phyloP scores from a whole-genome alignment of 169 alveolate genomes.

The Miamiensis avidus region DNA sequence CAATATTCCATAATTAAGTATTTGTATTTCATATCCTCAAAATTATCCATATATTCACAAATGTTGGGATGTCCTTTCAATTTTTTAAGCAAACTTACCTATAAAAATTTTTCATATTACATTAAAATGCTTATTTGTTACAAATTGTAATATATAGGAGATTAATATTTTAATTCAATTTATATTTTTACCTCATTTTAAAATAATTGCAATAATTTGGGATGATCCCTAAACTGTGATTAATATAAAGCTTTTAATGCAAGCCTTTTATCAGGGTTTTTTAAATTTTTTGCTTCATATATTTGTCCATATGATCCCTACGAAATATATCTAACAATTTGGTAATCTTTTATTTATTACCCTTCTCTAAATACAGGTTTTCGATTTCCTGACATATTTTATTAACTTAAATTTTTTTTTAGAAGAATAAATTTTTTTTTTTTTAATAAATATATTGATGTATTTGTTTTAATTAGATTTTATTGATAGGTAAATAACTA shows the following conservation, averaged over 20 bases:
- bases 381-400: neutral
- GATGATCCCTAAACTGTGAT: neutral
- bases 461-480: too few species aligned
- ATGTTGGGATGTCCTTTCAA: neutral
- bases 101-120: too few species aligned
- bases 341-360: neutral
- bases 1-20: conserved; percentile 16
- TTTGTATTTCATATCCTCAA: neutral
- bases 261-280: neutral
- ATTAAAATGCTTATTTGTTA: neutral
- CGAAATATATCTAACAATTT: neutral
- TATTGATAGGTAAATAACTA: too few species aligned
- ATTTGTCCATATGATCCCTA: neutral
- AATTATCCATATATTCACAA: neutral
- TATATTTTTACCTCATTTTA: neutral
- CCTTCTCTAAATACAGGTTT: neutral
- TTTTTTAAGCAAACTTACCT: neutral
- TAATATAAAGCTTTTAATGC: neutral
- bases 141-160: neutral
- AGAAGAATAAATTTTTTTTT: too few species aligned
- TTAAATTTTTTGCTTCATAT: neutral
- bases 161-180: too few species aligned
- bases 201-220: neutral
- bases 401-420: too few species aligned
- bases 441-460: too few species aligned